A percentile compares a stretch with the other conserved stretches of the same genome.
phyloP scores from a whole-genome alignment of 768 basidiomycete genomes.

The Suillus ampliporus region DNA sequence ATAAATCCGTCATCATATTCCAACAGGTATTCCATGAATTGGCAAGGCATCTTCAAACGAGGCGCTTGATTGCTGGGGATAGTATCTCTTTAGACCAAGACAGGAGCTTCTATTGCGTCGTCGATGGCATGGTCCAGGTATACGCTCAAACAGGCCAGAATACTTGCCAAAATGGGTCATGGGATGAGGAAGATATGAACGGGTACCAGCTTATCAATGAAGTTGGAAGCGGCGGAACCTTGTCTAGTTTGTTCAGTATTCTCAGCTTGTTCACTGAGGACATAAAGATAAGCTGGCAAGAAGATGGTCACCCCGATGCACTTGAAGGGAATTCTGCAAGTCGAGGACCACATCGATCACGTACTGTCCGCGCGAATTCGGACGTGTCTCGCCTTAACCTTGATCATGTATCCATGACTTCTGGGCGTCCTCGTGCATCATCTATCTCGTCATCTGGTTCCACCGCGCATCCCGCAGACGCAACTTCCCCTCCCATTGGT shows the following conservation, averaged over 20 bases:
- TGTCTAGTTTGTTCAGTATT: slow-evolving; percentile 97
- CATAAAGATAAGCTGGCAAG: slow-evolving; percentile 91
- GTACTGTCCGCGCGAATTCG: slow-evolving; percentile 54
- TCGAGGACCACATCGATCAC: slow-evolving; percentile 31
- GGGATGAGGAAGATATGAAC: slow-evolving; percentile 90
- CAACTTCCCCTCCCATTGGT: slow-evolving; percentile 26
- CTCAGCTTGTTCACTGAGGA: slow-evolving; percentile 96
- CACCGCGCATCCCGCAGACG: slow-evolving; percentile 60
- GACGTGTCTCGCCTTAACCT: slow-evolving; percentile 71
- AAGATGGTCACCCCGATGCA: slow-evolving; percentile 48
- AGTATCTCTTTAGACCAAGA: slow-evolving; percentile 90
- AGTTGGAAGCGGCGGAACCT: slow-evolving; percentile 92
- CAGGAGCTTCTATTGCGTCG: slow-evolving; percentile 97
- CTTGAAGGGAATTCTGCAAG: slow-evolving; percentile 18
- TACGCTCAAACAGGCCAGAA: slow-evolving; percentile 74
- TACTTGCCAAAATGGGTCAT: slow-evolving; percentile 56
- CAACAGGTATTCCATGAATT: slow-evolving; percentile 93
- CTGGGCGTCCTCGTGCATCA: slow-evolving; percentile 45
- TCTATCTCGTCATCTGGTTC: slow-evolving; percentile 74
- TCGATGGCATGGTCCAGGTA: slow-evolving; percentile 97
- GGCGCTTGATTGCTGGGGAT: slow-evolving; percentile 94
- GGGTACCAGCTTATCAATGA: slow-evolving; percentile 97
- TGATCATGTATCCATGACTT: slow-evolving; percentile 23
- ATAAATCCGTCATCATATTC: neutral
- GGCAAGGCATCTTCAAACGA: slow-evolving; percentile 93